A percentile compares a stretch with the other conserved stretches of the same genome.
Evolutionary conservation across 1,284 basidiomycete species (phyloP).

Genomic region (Ganoderma meredithae): DNA sequence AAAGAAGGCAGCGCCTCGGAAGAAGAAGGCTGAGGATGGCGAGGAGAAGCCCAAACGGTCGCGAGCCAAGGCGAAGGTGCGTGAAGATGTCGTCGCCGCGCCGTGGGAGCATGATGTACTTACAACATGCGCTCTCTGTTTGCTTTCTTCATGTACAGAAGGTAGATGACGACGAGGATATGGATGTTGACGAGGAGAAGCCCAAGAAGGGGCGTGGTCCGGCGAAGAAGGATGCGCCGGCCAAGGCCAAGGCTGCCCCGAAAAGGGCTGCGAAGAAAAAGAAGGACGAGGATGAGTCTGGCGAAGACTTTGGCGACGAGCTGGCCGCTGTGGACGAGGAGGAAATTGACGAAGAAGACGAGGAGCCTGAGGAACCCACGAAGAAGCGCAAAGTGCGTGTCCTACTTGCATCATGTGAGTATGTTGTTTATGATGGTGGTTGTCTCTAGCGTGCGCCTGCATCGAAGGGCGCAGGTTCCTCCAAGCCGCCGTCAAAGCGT

Average conservation of each 20-base stretch:
- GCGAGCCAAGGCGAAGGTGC: constrained; percentile 46
- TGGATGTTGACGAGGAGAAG: constrained; percentile 47
- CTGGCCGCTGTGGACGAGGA: constrained; percentile 44
- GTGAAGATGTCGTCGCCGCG: constrained; percentile 10
- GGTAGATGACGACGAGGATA: constrained; percentile 37
- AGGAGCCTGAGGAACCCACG: constrained; percentile 37
- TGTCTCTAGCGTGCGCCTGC: constrained; percentile 37
- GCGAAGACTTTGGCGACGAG: constrained; percentile 46
- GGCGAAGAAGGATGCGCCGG: constrained; percentile 38
- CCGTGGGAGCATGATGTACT: constrained; percentile 10
- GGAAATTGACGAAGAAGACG: constrained; percentile 42
- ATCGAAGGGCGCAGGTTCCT: constrained; percentile 35
- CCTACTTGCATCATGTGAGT: background rate
- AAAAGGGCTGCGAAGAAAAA: constrained; percentile 49
- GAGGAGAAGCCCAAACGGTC: constrained; percentile 48
- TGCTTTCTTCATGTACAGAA: constrained; percentile 21
- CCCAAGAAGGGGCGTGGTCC: constrained; percentile 45
- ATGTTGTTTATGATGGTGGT: background rate
- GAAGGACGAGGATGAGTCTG: constrained; percentile 40
- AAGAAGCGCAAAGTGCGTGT: constrained; percentile 47
- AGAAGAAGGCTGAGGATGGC: constrained; percentile 45
- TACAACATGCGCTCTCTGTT: background rate
- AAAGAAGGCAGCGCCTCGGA: constrained; percentile 42
- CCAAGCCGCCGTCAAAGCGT: constrained; percentile 40
- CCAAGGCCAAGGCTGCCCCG: constrained; percentile 42